phyloP scores from a whole-genome alignment of 2,329 filamentous ascomycete species.

The Ophiostoma sp. region DNA sequence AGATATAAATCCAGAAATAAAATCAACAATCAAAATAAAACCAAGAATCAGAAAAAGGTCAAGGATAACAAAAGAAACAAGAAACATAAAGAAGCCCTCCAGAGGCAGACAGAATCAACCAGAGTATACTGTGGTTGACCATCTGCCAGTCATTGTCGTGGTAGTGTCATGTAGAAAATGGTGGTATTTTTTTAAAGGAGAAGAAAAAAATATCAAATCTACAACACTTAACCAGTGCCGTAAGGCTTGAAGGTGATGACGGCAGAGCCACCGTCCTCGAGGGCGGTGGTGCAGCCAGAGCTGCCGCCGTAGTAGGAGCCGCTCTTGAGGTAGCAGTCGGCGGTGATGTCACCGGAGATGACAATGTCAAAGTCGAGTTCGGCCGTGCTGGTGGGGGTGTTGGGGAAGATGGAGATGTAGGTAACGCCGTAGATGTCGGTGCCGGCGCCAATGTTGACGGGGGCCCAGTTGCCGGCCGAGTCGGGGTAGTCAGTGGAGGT shows the following conservation, averaged over 20 bases:
- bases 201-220: not conserved
- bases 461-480: constrained; percentile 76
- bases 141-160: not conserved
- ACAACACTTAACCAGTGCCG: constrained; percentile 19
- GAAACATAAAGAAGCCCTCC: not conserved
- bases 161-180: not conserved
- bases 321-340: constrained; percentile 59
- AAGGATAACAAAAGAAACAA: not conserved
- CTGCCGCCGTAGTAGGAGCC: constrained; percentile 55
- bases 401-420: constrained; percentile 80
- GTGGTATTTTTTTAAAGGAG: not conserved
- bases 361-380: constrained; percentile 73
- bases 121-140: not conserved
- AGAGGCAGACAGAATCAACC: not conserved
- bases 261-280: constrained; percentile 22
- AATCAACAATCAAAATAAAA: constrained; percentile 6
- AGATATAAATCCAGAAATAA: not conserved
- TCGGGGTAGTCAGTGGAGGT: constrained; percentile 43
- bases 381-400: constrained; percentile 66
- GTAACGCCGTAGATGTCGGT: constrained; percentile 58
- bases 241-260: constrained; percentile 20
- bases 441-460: constrained; percentile 78
- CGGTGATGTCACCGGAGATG: constrained; percentile 60
- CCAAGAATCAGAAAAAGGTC: not conserved
- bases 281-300: constrained; percentile 61